phyloP scores from a whole-genome alignment of 306 rosid species.

The Parietaria judaica region DNA sequence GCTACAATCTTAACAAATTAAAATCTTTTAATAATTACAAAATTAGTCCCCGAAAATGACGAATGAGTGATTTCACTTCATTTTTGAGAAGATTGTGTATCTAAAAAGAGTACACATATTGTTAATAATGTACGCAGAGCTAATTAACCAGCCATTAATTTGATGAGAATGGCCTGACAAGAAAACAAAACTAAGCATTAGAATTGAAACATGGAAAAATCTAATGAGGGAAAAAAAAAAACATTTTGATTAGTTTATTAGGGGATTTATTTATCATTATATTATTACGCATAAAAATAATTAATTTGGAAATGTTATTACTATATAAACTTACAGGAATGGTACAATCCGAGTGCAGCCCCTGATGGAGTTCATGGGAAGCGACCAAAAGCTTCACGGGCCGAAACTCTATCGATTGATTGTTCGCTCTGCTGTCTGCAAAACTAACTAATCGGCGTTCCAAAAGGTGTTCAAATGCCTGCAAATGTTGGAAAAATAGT shows the following conservation, averaged over 20 bases:
- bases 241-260: neutral
- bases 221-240: neutral
- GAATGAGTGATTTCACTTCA: too few relatives aligned
- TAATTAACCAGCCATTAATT: conserved; percentile 24
- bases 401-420: conserved; percentile 58
- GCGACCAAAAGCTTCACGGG: conserved; percentile 71
- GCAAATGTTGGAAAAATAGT: conserved; percentile 20
- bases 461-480: conserved; percentile 93
- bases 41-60: too few relatives aligned
- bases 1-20: too few relatives aligned
- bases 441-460: conserved; percentile 63
- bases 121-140: conserved; percentile 18
- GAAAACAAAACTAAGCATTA: conserved; percentile 14
- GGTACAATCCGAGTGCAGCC: conserved; percentile 48
- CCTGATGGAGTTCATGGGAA: conserved; percentile 52
- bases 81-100: too few relatives aligned
- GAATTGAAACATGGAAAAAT: conserved; percentile 1
- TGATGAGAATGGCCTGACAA: conserved; percentile 55
- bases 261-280: neutral
- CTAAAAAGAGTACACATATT: too few relatives aligned
- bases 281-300: neutral
- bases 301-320: neutral
- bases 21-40: too few relatives aligned
- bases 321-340: conserved; percentile 92
- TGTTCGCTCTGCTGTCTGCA: conserved; percentile 62